Base-by-base conservation (phyloP, 2,329 filamentous ascomycete genomes). In the Cercospora berteroae region DNA sequence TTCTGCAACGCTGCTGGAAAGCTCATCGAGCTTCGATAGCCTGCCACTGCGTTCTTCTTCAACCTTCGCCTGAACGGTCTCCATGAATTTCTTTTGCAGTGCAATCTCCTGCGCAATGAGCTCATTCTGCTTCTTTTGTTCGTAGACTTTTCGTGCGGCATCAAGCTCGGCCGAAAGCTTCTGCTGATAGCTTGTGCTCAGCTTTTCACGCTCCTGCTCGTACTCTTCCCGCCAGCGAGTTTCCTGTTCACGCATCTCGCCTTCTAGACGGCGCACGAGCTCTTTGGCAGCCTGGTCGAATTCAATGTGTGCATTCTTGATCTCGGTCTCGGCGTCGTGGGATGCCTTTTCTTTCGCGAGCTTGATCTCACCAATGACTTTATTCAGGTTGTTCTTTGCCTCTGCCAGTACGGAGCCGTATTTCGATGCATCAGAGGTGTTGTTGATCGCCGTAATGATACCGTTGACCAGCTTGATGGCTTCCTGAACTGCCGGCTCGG, bases 381-480 rank as follows among this genome's bases (percentile, higher is more conserved):
- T 90, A 77, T 85, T 82, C 61, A 98, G 84, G 72, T 96, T 91
- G 63, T 85, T 84, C 85, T 97, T 98, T 70, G 94, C 94, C 83
- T 95, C 94, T 73, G 86, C 83, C 67, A 99, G 89, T 0, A 93
- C 90, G 2, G 87, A 86, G 62, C 88, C 88, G 81, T 95, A 97
- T 79, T 90, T 93, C 73, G 86, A 86, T 70, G 90, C 87, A 66
- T 92, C 88, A 69, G 90, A 88, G 78, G 97, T 94, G 66, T 91
- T 91, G 79, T 97, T 97, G 78, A 97, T 89, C 57, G 96, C 92
- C 8, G 92, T 89, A 77, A 99, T 97, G 74, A 99, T 90, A 79
- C 96, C 93, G 81, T 99, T 99, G 74, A 99, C 86, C 82, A 97
- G 94, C 82, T 92, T 94, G 67, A 96, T 93, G 5, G 99, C 85